Conservation (phyloP, 768 basidiomycete genomes). For the Trametes cinnabarina region DNA sequence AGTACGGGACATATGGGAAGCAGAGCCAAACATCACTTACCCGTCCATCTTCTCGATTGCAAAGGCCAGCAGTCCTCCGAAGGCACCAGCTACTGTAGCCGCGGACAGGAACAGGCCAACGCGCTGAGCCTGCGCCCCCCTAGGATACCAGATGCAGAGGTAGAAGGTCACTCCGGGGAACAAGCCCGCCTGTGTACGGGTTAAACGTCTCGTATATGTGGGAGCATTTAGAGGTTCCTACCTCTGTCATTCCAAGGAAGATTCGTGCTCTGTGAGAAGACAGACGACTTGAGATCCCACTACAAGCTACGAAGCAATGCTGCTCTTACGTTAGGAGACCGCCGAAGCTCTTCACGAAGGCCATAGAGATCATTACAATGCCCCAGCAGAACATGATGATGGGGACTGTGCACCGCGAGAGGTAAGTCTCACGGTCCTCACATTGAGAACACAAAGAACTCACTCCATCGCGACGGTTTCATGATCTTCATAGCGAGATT, state of each 20-base stretch:
- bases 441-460: not conserved
- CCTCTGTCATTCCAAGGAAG: constrained; percentile 10
- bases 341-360: constrained; percentile 10
- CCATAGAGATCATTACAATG: constrained; percentile 2
- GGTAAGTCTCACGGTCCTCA: too few relatives aligned
- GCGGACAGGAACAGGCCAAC: constrained; percentile 8
- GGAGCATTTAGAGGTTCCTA: not conserved
- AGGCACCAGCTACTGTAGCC: constrained; percentile 11
- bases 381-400: constrained; percentile 13
- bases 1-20: not conserved
- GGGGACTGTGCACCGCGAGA: not conserved
- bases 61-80: constrained; percentile 17
- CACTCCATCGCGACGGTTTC: constrained; percentile 5
- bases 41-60: constrained; percentile 13
- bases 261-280: not conserved
- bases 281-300: not conserved
- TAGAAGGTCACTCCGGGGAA: constrained; percentile 17
- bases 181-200: constrained; percentile 1
- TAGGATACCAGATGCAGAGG: constrained; percentile 14
- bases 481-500: constrained; percentile 12
- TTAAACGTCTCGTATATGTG: not conserved
- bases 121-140: constrained; percentile 5
- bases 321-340: constrained; percentile 5
- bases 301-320: not conserved
- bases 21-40: not conserved